A percentile compares a stretch with the other conserved stretches of the same genome.
Evolutionary conservation across 1,284 basidiomycete species (phyloP).

Genomic region (Naganishia liquefaciens): DNA sequence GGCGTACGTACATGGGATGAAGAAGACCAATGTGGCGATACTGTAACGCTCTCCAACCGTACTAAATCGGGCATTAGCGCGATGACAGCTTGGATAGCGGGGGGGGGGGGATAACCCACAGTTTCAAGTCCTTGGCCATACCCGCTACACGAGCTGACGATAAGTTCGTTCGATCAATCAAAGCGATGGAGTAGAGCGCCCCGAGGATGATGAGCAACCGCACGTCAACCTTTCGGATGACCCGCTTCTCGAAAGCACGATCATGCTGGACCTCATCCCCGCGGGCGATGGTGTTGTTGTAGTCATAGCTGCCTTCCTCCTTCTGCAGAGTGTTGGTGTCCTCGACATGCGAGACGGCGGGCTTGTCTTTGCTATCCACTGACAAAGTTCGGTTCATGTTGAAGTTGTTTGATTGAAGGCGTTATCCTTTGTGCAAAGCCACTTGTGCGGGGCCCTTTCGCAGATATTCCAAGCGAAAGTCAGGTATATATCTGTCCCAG

Average conservation of each 20-base stretch:
- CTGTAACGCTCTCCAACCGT: slow-evolving; percentile 50
- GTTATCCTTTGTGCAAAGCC: slow-evolving; percentile 11
- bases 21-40: slow-evolving; percentile 49
- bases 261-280: slow-evolving; percentile 9
- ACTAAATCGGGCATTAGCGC: neutral
- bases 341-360: slow-evolving; percentile 23
- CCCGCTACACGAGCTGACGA: slow-evolving; percentile 29
- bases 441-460: neutral
- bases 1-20: slow-evolving; percentile 41
- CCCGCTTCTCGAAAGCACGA: slow-evolving; percentile 25
- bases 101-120: too few species aligned
- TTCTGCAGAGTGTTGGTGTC: slow-evolving; percentile 8
- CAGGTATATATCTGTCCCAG: slow-evolving; percentile 20
- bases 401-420: neutral
- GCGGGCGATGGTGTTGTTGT: neutral
- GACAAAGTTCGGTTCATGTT: slow-evolving; percentile 21
- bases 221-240: slow-evolving; percentile 32
- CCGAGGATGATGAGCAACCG: slow-evolving; percentile 32
- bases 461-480: slow-evolving; percentile 25
- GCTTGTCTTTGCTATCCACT: slow-evolving; percentile 27
- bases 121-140: slow-evolving; percentile 28
- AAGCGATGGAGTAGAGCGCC: slow-evolving; percentile 33
- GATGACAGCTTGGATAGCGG: neutral
- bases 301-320: slow-evolving; percentile 5
- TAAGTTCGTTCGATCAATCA: slow-evolving; percentile 33